Base-by-base conservation (phyloP, 108 stramenopile genomes). In the Skeletonema potamos region DNA sequence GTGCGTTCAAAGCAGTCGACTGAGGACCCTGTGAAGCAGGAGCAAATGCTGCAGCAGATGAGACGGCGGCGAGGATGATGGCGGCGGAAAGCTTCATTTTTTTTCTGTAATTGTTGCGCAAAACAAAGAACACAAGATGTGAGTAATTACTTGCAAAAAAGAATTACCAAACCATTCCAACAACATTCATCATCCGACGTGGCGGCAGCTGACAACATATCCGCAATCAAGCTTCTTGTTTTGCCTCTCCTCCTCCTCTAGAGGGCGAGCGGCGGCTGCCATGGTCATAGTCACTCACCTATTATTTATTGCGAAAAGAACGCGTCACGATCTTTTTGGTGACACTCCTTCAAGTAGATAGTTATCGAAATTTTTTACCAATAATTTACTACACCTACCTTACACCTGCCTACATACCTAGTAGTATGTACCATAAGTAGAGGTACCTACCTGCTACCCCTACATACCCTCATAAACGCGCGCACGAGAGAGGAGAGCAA, bases 1-100 rank as follows among this genome's bases (percentile, higher is more conserved):
- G 77, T 34, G 85, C 86, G 77, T 87, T 89, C 84, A 91, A 64
- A 24, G 68, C 76, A 13, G 77, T 71, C 1, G 33, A 69, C 12
- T 55, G 59, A 29, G 61, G 74, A 8, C 61, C 59, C 13, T 58
- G 54, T 32, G 73, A 30, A 24, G 71, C 66, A 15, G 77, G 80
- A 10, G 74, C 80, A 34, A 81, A 81, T 29, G 80, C 80, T 22
- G 74, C 64, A 22, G 71, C 70, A 13, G 81, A 72, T 0, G 75
- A 64, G 41, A 81, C 54, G 32, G 61, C 32, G 48, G 76, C 76
- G 29, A 82, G 61, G 63, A 61, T 27, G 58, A 58, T 60, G 43
- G 72, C 24, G 71, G 56, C 30, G 61, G 81, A 73, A 41, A 76
- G 58, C 70, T 82, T 82, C 81, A 82, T 82, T 64, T 76, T 41